Conservation (phyloP, 371 early-diverging fungal genomes). For the Mucor piriformis region DNA sequence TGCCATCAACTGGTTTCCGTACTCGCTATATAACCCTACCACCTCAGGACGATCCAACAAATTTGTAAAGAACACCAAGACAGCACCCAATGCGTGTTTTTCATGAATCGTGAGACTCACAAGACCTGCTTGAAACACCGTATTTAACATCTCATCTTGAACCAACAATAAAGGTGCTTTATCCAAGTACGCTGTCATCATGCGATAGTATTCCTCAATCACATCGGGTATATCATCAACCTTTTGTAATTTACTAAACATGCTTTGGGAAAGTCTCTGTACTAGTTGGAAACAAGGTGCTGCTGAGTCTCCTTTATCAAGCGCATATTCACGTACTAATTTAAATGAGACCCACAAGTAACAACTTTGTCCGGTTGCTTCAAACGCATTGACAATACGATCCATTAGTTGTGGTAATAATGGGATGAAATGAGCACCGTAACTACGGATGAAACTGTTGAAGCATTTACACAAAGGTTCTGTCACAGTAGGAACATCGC, state of each 20-base stretch:
- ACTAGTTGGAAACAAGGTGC: slow-evolving; percentile 18
- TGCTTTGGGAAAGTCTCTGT: slow-evolving; percentile 9
- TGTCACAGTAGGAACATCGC: slow-evolving; percentile 54
- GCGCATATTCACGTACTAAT: slow-evolving; percentile 37
- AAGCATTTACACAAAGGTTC: slow-evolving; percentile 72
- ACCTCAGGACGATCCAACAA: not conserved
- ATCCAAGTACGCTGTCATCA: slow-evolving; percentile 58
- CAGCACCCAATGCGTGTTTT: slow-evolving; percentile 60
- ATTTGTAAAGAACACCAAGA: slow-evolving; percentile 45
- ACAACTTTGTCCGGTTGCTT: slow-evolving; percentile 62
- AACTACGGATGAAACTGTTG: slow-evolving; percentile 65
- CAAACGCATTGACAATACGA: slow-evolving; percentile 62
- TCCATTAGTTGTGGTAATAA: slow-evolving; percentile 57
- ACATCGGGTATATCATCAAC: slow-evolving; percentile 71
- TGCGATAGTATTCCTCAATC: slow-evolving; percentile 71
- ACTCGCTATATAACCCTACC: slow-evolving; percentile 35
- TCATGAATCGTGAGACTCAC: slow-evolving; percentile 66
- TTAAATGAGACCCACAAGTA: slow-evolving; percentile 79
- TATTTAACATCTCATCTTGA: slow-evolving; percentile 38
- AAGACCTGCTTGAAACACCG: slow-evolving; percentile 66
- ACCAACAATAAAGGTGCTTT: slow-evolving; percentile 59
- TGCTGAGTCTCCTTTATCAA: slow-evolving; percentile 3
- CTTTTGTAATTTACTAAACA: slow-evolving; percentile 27
- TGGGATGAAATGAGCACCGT: slow-evolving; percentile 59
- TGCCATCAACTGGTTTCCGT: slow-evolving; percentile 38